Base-by-base conservation (phyloP, 2,329 filamentous ascomycete species). In the Podosphaera aphanis region DNA sequence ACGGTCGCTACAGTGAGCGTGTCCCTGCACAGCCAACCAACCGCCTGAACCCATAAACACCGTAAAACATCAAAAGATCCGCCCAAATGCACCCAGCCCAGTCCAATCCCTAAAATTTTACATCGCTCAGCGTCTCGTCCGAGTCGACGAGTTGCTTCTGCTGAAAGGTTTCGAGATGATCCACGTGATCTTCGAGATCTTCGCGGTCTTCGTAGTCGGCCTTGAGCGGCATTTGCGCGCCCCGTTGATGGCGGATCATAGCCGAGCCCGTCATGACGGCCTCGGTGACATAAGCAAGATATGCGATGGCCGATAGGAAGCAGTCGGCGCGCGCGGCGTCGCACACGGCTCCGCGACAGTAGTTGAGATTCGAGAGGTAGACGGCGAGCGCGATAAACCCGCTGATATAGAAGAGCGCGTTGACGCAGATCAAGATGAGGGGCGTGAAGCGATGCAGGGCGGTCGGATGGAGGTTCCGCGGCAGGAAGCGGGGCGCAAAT, bases 301-400 rank as follows among this genome's bases (percentile, higher is more conserved):
- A 42, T 11, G 39, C 19, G 11, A 25, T 8, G 20, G 16, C 39
- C 13, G 21, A 13, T 5, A 42, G 23, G 16, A 42, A 42, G 39
- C 21, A 23, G 16, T 18, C 20, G 15, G 39, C 39, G 15, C 23
- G 19, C 3, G 39, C 39, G 3, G 39, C 11, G 23, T 42, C 19
- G 23, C 39, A 42, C 10, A 42, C 39, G 6, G 7, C 10, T 3
- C 39, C 39, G 13, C 39, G 39, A 10, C 39, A 42, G 20, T 42
- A 42, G 25, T 27, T 42, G 15, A 42, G 21, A 25, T 42, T 42
- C 5, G 39, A 42, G 39, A 42, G 39, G 21, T 42, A 42, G 21
- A 42, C 39, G 11, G 39, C 19, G 3, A 42, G 15, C 3, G 39
- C 39, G 16, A 42, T 42, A 15, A 42, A 42, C 19, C 39, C 39